Evolutionary conservation across 257 asterid genomes (phyloP).

Genomic region (Solanum peruvianum): DNA sequence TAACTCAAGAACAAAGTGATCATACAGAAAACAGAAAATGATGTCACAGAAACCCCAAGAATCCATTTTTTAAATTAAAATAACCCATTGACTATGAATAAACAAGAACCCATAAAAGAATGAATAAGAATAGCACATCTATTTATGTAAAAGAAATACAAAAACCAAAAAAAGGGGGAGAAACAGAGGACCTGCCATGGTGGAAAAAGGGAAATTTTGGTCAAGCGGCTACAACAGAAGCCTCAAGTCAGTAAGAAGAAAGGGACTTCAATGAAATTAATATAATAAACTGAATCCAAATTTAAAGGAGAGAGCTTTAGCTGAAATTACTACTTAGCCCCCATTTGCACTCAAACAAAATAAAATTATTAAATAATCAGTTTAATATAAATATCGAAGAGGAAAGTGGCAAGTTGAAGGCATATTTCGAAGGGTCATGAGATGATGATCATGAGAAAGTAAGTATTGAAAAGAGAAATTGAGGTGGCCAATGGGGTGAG

Average conservation of each 20-base stretch:
- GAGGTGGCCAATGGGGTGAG: not conserved
- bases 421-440: not conserved
- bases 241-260: not conserved
- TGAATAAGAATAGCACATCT: not conserved
- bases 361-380: too few species aligned
- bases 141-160: not conserved
- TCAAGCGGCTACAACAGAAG: not conserved
- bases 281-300: not conserved
- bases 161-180: not conserved
- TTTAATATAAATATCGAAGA: too few species aligned
- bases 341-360: too few species aligned
- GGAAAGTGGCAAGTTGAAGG: not conserved
- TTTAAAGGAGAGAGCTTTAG: not conserved
- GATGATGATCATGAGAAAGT: not conserved
- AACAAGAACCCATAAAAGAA: not conserved
- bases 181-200: constrained; percentile 6
- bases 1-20: not conserved
- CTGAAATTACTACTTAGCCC: not conserved
- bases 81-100: not conserved
- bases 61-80: not conserved
- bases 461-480: not conserved
- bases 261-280: not conserved
- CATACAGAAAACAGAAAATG: not conserved
- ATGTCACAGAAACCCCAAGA: not conserved
- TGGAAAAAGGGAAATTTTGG: not conserved